These are phyloP conservation scores for Curvularia verruculosa DNA, from an alignment of 2,329 filamentous ascomycete species.

Conservation along the genomic window DNA sequence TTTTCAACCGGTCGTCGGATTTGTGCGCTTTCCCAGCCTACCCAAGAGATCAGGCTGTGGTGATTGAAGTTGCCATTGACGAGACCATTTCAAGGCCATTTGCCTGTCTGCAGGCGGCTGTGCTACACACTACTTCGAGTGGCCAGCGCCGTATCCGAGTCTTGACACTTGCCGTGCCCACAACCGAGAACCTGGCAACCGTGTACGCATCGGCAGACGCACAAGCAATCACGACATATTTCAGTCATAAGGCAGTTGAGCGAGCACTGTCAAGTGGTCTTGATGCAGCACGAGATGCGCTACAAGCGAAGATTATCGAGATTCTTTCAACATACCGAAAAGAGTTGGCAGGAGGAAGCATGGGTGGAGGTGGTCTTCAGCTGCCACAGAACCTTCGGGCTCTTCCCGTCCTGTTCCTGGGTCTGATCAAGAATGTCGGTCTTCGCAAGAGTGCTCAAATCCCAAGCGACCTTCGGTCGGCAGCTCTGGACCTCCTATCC, in stretches of 20 bases:
- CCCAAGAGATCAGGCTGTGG: slow-evolving; percentile 95
- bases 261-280: slow-evolving; percentile 82
- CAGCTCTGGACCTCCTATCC: slow-evolving; percentile 90
- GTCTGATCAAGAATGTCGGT: slow-evolving; percentile 88
- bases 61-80: slow-evolving; percentile 97
- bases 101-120: slow-evolving; percentile 81
- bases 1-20: slow-evolving; percentile 98
- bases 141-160: slow-evolving; percentile 95
- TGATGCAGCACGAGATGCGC: slow-evolving; percentile 86
- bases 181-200: slow-evolving; percentile 87
- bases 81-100: slow-evolving; percentile 91
- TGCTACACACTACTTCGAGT: slow-evolving; percentile 97
- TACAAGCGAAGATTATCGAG: slow-evolving; percentile 91
- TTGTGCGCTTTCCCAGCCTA: slow-evolving; percentile 98
- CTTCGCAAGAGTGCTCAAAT: slow-evolving; percentile 49
- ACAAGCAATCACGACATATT: slow-evolving; percentile 89
- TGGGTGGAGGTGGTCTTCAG: slow-evolving; percentile 88
- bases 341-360: slow-evolving; percentile 92
- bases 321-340: slow-evolving; percentile 95
- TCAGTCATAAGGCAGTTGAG: slow-evolving; percentile 97
- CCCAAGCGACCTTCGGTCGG: slow-evolving; percentile 77
- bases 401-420: slow-evolving; percentile 88
- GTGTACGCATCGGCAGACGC: slow-evolving; percentile 95
- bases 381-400: slow-evolving; percentile 92
- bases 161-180: slow-evolving; percentile 89